Base-by-base conservation (phyloP, 371 early-diverging fungal genomes). In the Mucor indicus region DNA sequence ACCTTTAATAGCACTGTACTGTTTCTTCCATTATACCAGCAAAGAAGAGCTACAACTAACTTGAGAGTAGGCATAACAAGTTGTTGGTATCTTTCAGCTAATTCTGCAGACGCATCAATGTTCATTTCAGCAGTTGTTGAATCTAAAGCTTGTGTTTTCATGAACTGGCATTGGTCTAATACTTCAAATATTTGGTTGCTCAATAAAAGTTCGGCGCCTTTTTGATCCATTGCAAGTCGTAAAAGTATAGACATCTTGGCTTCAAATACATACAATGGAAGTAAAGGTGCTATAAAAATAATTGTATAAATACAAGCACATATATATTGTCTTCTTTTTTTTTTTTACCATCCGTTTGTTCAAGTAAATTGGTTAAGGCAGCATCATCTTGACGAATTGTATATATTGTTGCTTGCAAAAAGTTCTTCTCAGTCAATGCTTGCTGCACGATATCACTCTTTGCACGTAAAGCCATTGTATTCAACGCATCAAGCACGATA, bases 161-260 rank as follows among this genome's bases (percentile, higher is more conserved):
- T 66, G 51, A 89, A 89, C 7, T 80, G 72, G 30, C 84, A 84
- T 50, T 87, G 87, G 19, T 87, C 69, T 16, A 96, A 75, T 10
- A 78, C 79, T 38, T 93, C 95, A 24, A 95, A 56, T 15, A 93
- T 65, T 1, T 89, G 87, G 52, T 79, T 76, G 19, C 88, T 89
- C 15, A 89, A 44, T 16, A 96, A 67, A 41, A 79, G 72, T 35
- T 86, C 82, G 1, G 91, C 85, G 11, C 94, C 93, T n/a, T 86
- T 84, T 9, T 69, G 60, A 25, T 77, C 70, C 59, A 85, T 83
- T 0, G 92, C 80, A 44, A 96, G 58, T 9, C 91, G 80, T 35
- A 91, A 63, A 50, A 95, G 79, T 37, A 96, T 67, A 1, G 84
- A 67, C 85, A 93, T 80, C 65, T 89, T 91, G n/a, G 87, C 66